These are phyloP conservation scores for Thinopyrum elongatum DNA, from an alignment of 176 grass and related monocot genomes.

Conservation along the genomic window DNA sequence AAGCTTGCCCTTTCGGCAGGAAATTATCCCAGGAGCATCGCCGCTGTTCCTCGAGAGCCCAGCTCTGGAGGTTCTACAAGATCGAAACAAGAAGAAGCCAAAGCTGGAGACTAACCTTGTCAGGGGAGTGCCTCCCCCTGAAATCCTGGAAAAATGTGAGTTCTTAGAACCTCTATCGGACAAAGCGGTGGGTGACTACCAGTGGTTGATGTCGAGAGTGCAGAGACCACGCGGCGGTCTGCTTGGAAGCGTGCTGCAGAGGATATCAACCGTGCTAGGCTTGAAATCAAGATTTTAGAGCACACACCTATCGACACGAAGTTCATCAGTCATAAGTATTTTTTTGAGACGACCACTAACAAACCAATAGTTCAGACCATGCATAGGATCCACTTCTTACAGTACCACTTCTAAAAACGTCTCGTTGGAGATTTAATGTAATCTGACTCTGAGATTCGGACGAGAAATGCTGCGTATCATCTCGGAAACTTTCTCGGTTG, in stretches of 20 bases:
- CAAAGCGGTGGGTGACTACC: conserved; percentile 59
- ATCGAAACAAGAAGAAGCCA: conserved; percentile 49
- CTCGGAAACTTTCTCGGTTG: neutral
- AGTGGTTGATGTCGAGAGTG: conserved; percentile 71
- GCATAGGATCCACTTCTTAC: neutral
- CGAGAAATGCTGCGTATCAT: neutral
- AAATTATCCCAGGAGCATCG: conserved; percentile 69
- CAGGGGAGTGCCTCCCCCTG: conserved; percentile 57
- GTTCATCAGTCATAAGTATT: neutral
- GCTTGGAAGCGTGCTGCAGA: conserved; percentile 26
- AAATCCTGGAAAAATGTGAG: conserved; percentile 80
- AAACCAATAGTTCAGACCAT: neutral
- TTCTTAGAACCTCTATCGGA: conserved; percentile 83
- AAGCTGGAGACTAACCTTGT: conserved; percentile 85
- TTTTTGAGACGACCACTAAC: neutral
- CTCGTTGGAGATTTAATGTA: neutral
- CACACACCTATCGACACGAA: neutral
- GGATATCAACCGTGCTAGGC: conserved; percentile 28
- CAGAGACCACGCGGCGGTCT: conserved; percentile 43
- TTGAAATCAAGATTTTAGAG: conserved; percentile 43
- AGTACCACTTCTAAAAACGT: neutral
- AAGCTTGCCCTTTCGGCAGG: conserved; percentile 68
- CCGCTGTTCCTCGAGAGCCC: conserved; percentile 50
- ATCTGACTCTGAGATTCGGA: neutral
- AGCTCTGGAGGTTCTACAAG: conserved; percentile 35